Base-by-base conservation (phyloP, 768 basidiomycete genomes). In the Mycena maculata region DNA sequence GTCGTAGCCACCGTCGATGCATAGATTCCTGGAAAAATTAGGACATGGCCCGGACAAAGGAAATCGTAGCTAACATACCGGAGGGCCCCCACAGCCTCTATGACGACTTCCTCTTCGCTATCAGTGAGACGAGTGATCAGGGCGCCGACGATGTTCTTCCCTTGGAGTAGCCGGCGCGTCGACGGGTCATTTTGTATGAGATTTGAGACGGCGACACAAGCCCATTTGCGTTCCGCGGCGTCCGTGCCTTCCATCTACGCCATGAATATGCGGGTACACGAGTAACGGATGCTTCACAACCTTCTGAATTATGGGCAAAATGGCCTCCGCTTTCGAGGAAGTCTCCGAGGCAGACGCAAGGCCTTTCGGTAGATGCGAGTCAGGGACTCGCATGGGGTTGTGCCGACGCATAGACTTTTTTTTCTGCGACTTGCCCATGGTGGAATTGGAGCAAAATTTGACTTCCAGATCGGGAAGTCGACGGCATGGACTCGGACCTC, bases 351-450 rank as follows among this genome's bases (percentile, higher is more conserved):
- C 94, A 2, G 92, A 87, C 3, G 87, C 88, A 20, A 95, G 87
- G 4, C 96, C 96, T 67, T 89, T 87, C 4, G 93, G 90, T 4
- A 98, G 81, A 83, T 98, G 95, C 3, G 92, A 90, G 78, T 98
- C 96, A 23, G 96, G 96, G 0, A 98, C 95, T 38, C 96, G 87
- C 82, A 98, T 86, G 10, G 96, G 96, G 74, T 98, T 98, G 79
- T 98, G 96, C 63, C 96, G 84, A 47, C 93, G 89, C 91, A 90
- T 90, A 11, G 86, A 75, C 63, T 88, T 86, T 76, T 95, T 94
- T 81, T 96, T 97, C 76, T 96, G 95, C 42, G 93, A 89, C 79
- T 97, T 98, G 72, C 95, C 96, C 96, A 98, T 98, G 70, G 73
- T 13, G 25, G 25, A 15, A 23, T 39, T 33, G 42, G 15, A 70